phyloP scores from a whole-genome alignment of 495 filamentous ascomycete genomes.

The Physcia stellaris region DNA sequence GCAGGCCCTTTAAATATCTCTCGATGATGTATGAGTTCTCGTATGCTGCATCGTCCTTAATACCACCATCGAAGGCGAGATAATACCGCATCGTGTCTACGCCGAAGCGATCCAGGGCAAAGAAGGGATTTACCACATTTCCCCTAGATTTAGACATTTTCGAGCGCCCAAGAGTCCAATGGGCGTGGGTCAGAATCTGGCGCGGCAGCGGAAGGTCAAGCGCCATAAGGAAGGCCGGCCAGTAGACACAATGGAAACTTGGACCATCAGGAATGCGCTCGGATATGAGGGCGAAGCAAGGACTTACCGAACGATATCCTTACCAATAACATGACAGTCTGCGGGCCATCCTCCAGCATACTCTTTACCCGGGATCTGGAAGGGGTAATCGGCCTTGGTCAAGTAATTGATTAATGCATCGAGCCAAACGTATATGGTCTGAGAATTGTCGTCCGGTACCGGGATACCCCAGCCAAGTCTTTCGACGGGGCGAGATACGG shows the following conservation, averaged over 20 bases:
- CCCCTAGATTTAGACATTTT: constrained; percentile 97
- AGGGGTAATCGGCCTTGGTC: constrained; percentile 74
- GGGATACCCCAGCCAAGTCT: constrained; percentile 81
- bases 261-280: neutral
- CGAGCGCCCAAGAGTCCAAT: constrained; percentile 78
- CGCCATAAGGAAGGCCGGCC: constrained; percentile 91
- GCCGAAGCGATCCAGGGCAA: constrained; percentile 79
- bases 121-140: constrained; percentile 91
- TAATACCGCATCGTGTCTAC: constrained; percentile 82
- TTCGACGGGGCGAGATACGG: constrained; percentile 68
- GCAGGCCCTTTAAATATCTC: constrained; percentile 65
- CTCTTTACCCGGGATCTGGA: constrained; percentile 50
- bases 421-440: constrained; percentile 97
- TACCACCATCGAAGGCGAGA: constrained; percentile 61
- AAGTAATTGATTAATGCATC: constrained; percentile 92
- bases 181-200: constrained; percentile 73
- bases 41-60: constrained; percentile 69
- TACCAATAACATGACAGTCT: constrained; percentile 83
- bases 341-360: constrained; percentile 65
- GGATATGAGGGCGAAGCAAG: neutral
- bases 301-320: constrained; percentile 74
- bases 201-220: constrained; percentile 72
- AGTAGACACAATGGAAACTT: constrained; percentile 90
- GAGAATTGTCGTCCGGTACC: constrained; percentile 67
- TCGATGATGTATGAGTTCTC: constrained; percentile 60